These are phyloP conservation scores for Umbelopsis sp. DNA, from an alignment of 192 early-diverging fungal genomes.

Conservation along the genomic window DNA sequence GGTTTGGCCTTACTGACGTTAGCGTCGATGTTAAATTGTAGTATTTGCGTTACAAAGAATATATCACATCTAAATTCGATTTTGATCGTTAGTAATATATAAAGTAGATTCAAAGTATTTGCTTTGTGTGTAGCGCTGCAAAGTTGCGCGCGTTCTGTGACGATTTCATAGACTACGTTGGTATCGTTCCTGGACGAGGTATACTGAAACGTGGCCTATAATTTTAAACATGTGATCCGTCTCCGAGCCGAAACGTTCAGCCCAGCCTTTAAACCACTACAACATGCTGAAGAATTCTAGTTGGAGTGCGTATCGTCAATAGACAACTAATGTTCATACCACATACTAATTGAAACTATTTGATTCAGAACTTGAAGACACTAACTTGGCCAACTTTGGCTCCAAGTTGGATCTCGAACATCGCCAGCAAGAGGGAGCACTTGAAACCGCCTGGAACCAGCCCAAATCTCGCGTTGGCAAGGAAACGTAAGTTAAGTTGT, in stretches of 20 bases:
- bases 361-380: conserved; percentile 7
- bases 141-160: no score
- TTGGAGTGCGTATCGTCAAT: not conserved
- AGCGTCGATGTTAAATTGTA: not conserved
- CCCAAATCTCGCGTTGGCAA: conserved; percentile 29
- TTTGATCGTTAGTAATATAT: no score
- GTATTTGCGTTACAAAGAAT: not conserved
- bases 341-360: not conserved
- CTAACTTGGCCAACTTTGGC: conserved; percentile 15
- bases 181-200: no score
- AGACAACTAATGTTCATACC: no score
- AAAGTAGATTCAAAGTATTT: no score
- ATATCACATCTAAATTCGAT: no score
- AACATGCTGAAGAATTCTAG: conserved; percentile 1
- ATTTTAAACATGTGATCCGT: no score
- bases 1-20: conserved; percentile 26
- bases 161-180: no score
- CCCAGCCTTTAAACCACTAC: not conserved
- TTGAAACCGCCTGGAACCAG: conserved; percentile 36
- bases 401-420: conserved; percentile 16
- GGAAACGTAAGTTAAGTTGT: conserved; percentile 20
- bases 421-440: conserved; percentile 17
- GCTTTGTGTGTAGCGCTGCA: no score
- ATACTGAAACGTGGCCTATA: no score
- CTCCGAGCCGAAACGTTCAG: not conserved